Evolutionary conservation across 2,329 filamentous ascomycete species (phyloP).

Genomic region (Monilinia vaccinii-corymbosi): DNA sequence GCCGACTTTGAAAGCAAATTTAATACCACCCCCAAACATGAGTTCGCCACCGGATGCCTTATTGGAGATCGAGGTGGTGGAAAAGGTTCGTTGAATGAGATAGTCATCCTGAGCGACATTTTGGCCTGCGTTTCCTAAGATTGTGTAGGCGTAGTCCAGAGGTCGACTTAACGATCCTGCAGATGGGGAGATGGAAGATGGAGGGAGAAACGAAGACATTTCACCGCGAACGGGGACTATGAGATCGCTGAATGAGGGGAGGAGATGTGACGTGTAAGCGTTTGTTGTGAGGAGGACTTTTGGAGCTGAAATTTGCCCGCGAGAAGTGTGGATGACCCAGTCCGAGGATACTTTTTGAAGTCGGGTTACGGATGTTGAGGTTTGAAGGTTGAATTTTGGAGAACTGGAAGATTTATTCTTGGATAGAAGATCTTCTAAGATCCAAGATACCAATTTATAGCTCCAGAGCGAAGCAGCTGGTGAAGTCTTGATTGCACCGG

Average conservation of each 20-base stretch:
- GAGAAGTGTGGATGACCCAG: constrained; percentile 58
- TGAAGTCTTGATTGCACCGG: constrained; percentile 55
- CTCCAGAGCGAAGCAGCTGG: constrained; percentile 68
- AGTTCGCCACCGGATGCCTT: constrained; percentile 40
- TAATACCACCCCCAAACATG: constrained; percentile 63
- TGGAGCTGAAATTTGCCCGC: constrained; percentile 55
- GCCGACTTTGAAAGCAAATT: constrained; percentile 42
- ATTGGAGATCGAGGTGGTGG: constrained; percentile 26
- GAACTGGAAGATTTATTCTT: constrained; percentile 10
- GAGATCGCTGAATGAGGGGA: constrained; percentile 59
- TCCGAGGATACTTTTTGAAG: constrained; percentile 32
- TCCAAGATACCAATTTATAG: constrained; percentile 70
- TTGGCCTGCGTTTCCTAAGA: constrained; percentile 41
- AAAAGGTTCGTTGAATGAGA: constrained; percentile 57
- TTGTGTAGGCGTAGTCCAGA: constrained; percentile 40
- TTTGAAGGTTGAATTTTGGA: constrained; percentile 60
- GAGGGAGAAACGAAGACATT: constrained; percentile 56
- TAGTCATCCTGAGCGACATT: constrained; percentile 55
- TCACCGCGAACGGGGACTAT: constrained; percentile 73
- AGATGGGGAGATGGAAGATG: constrained; percentile 29
- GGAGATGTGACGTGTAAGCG: constrained; percentile 68
- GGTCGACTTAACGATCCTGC: constrained; percentile 7
- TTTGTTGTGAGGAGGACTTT: constrained; percentile 74
- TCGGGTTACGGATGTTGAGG: constrained; percentile 54
- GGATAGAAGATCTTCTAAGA: constrained; percentile 43